phyloP scores from a whole-genome alignment of 495 filamentous ascomycete genomes.

The Neurospora pannonica region DNA sequence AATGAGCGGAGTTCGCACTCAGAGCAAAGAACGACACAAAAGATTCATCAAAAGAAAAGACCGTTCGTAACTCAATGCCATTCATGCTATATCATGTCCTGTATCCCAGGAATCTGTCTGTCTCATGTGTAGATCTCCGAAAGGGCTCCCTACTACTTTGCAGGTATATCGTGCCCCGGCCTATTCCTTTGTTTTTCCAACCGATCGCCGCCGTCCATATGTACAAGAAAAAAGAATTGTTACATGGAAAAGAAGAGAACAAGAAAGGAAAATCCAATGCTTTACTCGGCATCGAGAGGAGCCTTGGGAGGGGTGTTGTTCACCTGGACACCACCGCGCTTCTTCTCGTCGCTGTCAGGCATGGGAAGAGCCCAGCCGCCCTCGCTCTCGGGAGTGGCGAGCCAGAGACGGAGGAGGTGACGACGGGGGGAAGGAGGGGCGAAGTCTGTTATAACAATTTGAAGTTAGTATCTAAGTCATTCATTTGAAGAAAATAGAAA shows the following conservation, averaged over 20 bases:
- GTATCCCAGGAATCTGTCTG: not conserved
- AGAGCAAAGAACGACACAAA: too few relatives aligned
- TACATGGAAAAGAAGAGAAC: not conserved
- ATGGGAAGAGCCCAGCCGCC: slow-evolving; percentile 82
- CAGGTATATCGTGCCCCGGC: not conserved
- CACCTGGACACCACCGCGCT: slow-evolving; percentile 80
- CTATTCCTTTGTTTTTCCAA: not conserved
- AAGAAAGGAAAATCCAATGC: not conserved
- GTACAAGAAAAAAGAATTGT: not conserved
- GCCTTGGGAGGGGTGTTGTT: slow-evolving; percentile 56
- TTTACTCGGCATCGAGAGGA: slow-evolving; percentile 63
- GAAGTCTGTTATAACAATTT: slow-evolving; percentile 43
- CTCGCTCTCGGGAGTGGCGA: slow-evolving; percentile 69
- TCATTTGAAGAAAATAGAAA: not conserved
- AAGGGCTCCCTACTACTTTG: not conserved
- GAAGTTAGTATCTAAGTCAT: slow-evolving; percentile 4
- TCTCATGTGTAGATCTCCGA: not conserved
- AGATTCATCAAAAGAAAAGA: too few relatives aligned
- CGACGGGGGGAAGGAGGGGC: slow-evolving; percentile 49
- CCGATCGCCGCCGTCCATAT: not conserved
- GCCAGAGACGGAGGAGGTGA: slow-evolving; percentile 80
- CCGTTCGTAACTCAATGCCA: not conserved
- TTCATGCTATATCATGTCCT: not conserved
- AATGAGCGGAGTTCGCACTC: too few relatives aligned
- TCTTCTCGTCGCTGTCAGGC: slow-evolving; percentile 70